Base-by-base conservation (phyloP, 192 early-diverging fungal genomes). In the Geosiphon pyriformis region DNA sequence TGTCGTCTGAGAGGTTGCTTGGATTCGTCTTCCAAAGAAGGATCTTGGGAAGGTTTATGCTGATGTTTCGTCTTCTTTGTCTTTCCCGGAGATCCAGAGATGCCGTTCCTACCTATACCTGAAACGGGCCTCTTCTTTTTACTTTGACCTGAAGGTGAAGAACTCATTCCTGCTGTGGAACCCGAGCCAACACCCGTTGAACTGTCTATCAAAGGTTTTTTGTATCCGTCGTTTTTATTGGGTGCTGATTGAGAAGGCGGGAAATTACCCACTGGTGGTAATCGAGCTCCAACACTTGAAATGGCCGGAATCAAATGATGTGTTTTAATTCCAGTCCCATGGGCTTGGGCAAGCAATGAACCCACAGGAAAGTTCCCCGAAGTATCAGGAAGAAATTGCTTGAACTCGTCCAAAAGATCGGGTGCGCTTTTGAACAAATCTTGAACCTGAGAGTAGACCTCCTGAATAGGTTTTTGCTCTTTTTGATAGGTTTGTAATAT, bases 401-500 rank as follows among this genome's bases (percentile, higher is more conserved):
- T 97, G 72, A 99, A 99, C 76, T 99, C 97, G 34, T 94, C 92
- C 50, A 99, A 70, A 30, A 99, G 78, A 72, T 98, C 96, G 0
- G 90, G 91, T 0, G 91, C 91, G 18, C 75, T 82, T 33, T 87
- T 83, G 72, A 99, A 98, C 37, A 99, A 71, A 4, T 83, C 66
- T 54, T 95, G 89, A 2, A 99, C 97, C 76, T 98, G 94, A 1
- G 89, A 81, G 73, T 98, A 98, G 0, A 99, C 97, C 83, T 99
- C 97, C 59, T 94, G 89, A 46, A 98, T 98, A 1, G 97, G 93
- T 58, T 91, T 93, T 61, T 90, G 87, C 67, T 99, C 95, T 65
- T 92, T 91, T 74, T 99, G 97, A 74, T 98, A 98, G 12, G 92
- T 95, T 79, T 97, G 94, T 65, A 99, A 72, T 29, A 99, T 94